Percentiles rank a stretch among this genome's conserved stretches.
These are phyloP conservation scores for Pythium biforme DNA, from an alignment of 352 stramenopile genomes.

Conservation along the genomic window DNA sequence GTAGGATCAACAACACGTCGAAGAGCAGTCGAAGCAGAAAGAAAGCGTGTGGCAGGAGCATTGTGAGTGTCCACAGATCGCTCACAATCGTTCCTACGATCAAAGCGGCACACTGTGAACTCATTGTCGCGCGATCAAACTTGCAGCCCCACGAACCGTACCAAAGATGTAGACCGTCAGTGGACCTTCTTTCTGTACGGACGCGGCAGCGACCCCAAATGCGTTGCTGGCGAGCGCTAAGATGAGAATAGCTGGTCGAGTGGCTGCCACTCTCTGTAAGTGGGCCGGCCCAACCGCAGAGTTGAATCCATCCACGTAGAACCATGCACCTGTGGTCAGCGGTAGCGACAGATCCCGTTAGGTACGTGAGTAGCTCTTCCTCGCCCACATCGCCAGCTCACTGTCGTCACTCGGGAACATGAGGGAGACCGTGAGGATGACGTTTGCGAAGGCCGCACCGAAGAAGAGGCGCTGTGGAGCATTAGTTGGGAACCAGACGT, in stretches of 20 bases:
- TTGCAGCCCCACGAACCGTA: too few relatives aligned
- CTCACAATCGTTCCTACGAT: conserved; percentile 29
- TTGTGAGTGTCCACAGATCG: conserved; percentile 39
- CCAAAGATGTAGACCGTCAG: conserved; percentile 36
- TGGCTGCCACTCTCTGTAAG: conserved; percentile 31
- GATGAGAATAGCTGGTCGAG: conserved; percentile 32
- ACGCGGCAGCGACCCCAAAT: conserved; percentile 29
- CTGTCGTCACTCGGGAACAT: conserved; percentile 18
- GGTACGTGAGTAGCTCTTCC: neutral
- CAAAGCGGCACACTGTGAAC: neutral
- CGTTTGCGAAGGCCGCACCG: conserved; percentile 8
- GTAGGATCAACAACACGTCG: conserved; percentile 42
- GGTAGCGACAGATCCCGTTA: neutral
- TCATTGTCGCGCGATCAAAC: too few relatives aligned
- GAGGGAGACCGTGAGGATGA: conserved; percentile 19
- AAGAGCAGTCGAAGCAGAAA: conserved; percentile 60
- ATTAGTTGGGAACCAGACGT: too few relatives aligned
- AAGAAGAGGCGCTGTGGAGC: conserved; percentile 10
- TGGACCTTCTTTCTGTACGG: conserved; percentile 29
- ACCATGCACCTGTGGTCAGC: conserved; percentile 45
- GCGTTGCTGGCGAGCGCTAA: conserved; percentile 34
- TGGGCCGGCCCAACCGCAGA: conserved; percentile 28
- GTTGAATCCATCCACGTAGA: conserved; percentile 37
- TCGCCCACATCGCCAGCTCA: neutral
- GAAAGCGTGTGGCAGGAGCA: conserved; percentile 57